Evolutionary conservation across 805 yeast species (phyloP).

Genomic region (Blastobotrys americana): DNA sequence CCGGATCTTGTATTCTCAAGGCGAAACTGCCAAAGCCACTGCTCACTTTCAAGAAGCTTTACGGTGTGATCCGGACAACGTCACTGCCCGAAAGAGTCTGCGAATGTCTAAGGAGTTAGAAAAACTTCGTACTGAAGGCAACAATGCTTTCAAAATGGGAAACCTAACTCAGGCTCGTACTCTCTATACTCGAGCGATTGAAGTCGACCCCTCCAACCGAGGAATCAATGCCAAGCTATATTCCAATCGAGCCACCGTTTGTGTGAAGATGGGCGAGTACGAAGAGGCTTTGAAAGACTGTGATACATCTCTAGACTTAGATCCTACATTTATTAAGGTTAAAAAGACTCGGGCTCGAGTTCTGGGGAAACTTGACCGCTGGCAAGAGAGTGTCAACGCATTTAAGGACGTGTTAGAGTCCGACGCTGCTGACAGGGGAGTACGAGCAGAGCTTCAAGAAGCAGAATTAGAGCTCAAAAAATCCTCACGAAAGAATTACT

Average conservation of each 20-base stretch:
- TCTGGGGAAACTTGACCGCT: conserved; percentile 32
- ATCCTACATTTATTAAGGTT: conserved; percentile 64
- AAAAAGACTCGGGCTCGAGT: conserved; percentile 36
- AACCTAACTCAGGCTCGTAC: conserved; percentile 59
- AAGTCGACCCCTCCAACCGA: conserved; percentile 49
- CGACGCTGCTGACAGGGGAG: conserved; percentile 30
- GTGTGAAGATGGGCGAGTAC: conserved; percentile 67
- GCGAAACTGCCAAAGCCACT: conserved; percentile 33
- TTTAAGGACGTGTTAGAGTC: conserved; percentile 33
- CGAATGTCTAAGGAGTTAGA: conserved; percentile 31
- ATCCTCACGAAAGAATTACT: conserved; percentile 44
- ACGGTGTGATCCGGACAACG: conserved; percentile 36
- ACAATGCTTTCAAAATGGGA: conserved; percentile 59
- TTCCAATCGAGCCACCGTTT: conserved; percentile 85
- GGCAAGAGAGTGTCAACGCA: conserved; percentile 34
- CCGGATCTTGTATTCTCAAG: conserved; percentile 30
- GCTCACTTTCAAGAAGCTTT: conserved; percentile 36
- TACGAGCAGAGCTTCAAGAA: conserved; percentile 33
- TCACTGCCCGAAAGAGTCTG: conserved; percentile 29
- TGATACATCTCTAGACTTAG: conserved; percentile 56
- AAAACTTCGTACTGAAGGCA: conserved; percentile 47
- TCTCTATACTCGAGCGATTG: conserved; percentile 68
- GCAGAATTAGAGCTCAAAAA: conserved; percentile 38
- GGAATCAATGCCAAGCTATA: conserved; percentile 42
- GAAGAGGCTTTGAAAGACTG: conserved; percentile 77